These are phyloP conservation scores for Puccinia brachypodii DNA, from an alignment of 1,284 basidiomycete species.

Conservation along the genomic window DNA sequence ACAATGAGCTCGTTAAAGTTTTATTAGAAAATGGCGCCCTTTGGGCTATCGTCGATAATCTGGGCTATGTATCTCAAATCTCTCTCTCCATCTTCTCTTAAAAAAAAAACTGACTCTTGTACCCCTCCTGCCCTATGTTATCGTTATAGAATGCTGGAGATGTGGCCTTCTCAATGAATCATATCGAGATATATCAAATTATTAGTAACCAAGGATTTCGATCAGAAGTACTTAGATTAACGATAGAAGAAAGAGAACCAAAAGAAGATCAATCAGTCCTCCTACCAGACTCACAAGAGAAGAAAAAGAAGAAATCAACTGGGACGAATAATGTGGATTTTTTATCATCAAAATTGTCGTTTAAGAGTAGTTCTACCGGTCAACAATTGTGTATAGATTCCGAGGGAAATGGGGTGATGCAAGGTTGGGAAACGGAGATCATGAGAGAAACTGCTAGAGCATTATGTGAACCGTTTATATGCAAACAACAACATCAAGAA, in stretches of 20 bases:
- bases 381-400: slow-evolving; percentile 39
- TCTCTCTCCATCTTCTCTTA: background rate
- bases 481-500: background rate
- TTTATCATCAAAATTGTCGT: slow-evolving; percentile 70
- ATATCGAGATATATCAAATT: slow-evolving; percentile 68
- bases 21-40: slow-evolving; percentile 17
- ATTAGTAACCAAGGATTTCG: slow-evolving; percentile 79
- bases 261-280: no score
- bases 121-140: slow-evolving; percentile 62
- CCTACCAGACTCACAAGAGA: no score
- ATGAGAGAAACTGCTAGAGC: slow-evolving; percentile 18
- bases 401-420: slow-evolving; percentile 46
- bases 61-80: slow-evolving; percentile 38
- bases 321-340: slow-evolving; percentile 74
- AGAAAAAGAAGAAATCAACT: slow-evolving; percentile 64
- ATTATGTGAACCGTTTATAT: background rate
- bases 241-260: slow-evolving; percentile 43
- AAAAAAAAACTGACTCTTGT: background rate
- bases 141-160: slow-evolving; percentile 75
- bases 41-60: slow-evolving; percentile 31
- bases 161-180: slow-evolving; percentile 79
- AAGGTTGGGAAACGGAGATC: slow-evolving; percentile 38
- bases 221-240: slow-evolving; percentile 60
- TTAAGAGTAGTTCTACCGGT: slow-evolving; percentile 54
- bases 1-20: background rate